These are phyloP conservation scores for Coniosporium tulheliwenetii DNA, from an alignment of 2,329 filamentous ascomycete species.

Conservation along the genomic window DNA sequence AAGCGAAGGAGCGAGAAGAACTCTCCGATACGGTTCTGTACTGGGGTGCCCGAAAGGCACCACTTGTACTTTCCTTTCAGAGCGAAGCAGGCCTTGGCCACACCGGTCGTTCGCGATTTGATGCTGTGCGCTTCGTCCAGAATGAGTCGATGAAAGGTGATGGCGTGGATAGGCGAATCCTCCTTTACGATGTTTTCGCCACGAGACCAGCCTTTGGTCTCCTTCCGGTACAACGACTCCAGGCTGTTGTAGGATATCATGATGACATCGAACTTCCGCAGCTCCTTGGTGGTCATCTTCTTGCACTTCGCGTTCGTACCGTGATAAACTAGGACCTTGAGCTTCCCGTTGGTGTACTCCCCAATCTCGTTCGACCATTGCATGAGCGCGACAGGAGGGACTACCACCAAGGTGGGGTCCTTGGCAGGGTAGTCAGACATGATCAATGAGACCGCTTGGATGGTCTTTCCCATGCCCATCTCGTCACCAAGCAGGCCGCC, in stretches of 20 bases:
- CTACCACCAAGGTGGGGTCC: conserved; percentile 70
- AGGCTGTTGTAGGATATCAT: conserved; percentile 92
- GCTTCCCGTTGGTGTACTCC: conserved; percentile 65
- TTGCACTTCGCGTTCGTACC: conserved; percentile 76
- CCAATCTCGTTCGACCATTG: conserved; percentile 57
- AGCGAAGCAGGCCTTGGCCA: conserved; percentile 89
- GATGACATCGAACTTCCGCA: conserved; percentile 79
- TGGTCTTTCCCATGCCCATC: conserved; percentile 98
- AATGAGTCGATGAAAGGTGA: conserved; percentile 80
- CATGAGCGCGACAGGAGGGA: conserved; percentile 87
- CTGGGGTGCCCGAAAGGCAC: conserved; percentile 87
- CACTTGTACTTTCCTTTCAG: conserved; percentile 80
- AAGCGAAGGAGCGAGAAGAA: conserved; percentile 93
- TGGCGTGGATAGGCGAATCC: conserved; percentile 59
- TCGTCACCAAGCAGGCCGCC: conserved; percentile 90
- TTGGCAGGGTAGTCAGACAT: conserved; percentile 92
- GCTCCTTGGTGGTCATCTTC: conserved; percentile 53
- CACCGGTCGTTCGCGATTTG: conserved; percentile 77
- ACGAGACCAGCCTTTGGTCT: conserved; percentile 77
- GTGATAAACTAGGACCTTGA: conserved; percentile 86
- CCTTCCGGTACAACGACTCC: conserved; percentile 83
- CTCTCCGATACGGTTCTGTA: conserved; percentile 94
- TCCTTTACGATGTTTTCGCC: conserved; percentile 71
- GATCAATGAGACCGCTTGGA: conserved; percentile 91
- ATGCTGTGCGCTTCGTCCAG: conserved; percentile 94